Evolutionary conservation across 2,329 filamentous ascomycete species (phyloP).

Genomic region (Aureobasidium mangrovei): DNA sequence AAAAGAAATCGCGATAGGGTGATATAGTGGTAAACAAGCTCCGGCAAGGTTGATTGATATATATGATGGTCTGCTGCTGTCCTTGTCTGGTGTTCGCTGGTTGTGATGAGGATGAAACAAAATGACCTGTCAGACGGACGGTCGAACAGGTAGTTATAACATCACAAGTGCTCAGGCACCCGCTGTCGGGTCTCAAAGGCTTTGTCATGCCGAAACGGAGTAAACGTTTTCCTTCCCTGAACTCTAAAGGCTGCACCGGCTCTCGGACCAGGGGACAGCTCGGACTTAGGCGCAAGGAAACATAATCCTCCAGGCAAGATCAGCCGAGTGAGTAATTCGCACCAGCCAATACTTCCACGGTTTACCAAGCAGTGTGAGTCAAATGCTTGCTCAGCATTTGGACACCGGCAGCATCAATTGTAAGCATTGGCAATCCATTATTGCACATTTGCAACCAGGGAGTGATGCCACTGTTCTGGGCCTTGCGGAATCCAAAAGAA

Average conservation of each 20-base stretch:
- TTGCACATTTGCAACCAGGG: not conserved
- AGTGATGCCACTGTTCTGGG: not conserved
- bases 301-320: not conserved
- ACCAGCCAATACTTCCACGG: not conserved
- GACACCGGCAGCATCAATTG: not conserved
- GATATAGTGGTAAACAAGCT: slow-evolving; percentile 1
- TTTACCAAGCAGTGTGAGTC: not conserved
- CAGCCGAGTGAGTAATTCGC: slow-evolving; percentile 8
- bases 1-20: slow-evolving; percentile 1
- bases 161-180: slow-evolving; percentile 10
- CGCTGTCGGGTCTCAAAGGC: slow-evolving; percentile 1
- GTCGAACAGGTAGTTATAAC: slow-evolving; percentile 8
- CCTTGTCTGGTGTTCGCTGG: slow-evolving; percentile 3
- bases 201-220: slow-evolving; percentile 11
- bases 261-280: slow-evolving; percentile 1
- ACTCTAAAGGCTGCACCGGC: slow-evolving; percentile 2
- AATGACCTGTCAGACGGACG: slow-evolving; percentile 6
- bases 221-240: slow-evolving; percentile 8
- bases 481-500: not conserved
- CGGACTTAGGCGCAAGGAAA: not conserved
- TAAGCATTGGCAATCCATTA: slow-evolving; percentile 8
- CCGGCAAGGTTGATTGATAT: slow-evolving; percentile 1
- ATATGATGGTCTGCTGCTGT: not conserved
- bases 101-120: slow-evolving; percentile 13
- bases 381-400: slow-evolving; percentile 9